Conservation (phyloP, 2,329 filamentous ascomycete species). For the Fusarium papillatum region DNA sequence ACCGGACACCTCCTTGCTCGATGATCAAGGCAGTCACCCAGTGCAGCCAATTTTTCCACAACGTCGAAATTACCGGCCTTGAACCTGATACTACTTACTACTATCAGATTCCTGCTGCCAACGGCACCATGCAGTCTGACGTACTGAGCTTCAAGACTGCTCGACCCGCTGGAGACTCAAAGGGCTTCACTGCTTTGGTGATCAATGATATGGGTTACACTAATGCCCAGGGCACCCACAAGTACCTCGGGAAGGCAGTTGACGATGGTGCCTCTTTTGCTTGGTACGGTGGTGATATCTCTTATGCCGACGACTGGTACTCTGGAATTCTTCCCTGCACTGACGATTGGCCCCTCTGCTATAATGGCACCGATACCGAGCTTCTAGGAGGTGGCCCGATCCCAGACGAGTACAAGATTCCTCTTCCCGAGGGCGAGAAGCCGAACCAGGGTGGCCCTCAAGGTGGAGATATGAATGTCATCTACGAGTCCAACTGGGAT, state of each 20-base stretch:
- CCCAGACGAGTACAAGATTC: constrained; percentile 56
- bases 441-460: constrained; percentile 60
- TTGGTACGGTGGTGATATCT: constrained; percentile 67
- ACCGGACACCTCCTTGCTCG: constrained; percentile 64
- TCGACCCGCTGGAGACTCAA: constrained; percentile 55
- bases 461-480: constrained; percentile 61
- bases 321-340: constrained; percentile 63
- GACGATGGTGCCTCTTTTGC: constrained; percentile 62
- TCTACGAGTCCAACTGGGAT: constrained; percentile 66
- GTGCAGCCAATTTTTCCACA: constrained; percentile 66
- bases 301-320: constrained; percentile 65
- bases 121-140: constrained; percentile 62
- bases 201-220: constrained; percentile 68
- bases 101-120: constrained; percentile 62
- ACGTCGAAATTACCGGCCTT: constrained; percentile 59
- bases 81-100: constrained; percentile 62
- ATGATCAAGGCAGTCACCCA: constrained; percentile 57
- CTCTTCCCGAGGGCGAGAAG: constrained; percentile 59
- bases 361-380: constrained; percentile 59
- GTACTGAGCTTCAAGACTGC: constrained; percentile 62
- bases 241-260: constrained; percentile 55
- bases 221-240: constrained; percentile 62
- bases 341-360: constrained; percentile 63
- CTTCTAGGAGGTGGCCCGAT: constrained; percentile 52
- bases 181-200: constrained; percentile 59